These are phyloP conservation scores for Neurospora sublineolata DNA, from an alignment of 495 filamentous ascomycete species.

Conservation along the genomic window DNA sequence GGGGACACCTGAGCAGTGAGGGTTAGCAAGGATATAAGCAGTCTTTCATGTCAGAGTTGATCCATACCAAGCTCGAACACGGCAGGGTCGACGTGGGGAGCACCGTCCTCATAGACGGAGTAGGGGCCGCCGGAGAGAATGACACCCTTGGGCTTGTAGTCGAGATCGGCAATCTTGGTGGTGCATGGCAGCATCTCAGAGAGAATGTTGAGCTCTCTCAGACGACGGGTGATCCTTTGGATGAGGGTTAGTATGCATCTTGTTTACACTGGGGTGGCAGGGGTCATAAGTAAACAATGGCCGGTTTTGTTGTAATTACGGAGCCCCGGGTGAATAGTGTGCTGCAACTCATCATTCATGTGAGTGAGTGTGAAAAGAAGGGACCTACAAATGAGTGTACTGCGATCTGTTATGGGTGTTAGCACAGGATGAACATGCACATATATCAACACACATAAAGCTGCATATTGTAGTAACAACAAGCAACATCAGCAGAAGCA, in stretches of 20 bases:
- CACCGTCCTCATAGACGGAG: slow-evolving; percentile 21
- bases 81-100: slow-evolving; percentile 52
- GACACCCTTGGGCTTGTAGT: slow-evolving; percentile 72
- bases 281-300: neutral
- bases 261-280: neutral
- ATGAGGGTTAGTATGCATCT: neutral
- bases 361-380: neutral
- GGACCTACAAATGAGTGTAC: neutral
- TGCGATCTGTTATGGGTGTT: neutral
- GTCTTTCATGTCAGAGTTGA: slow-evolving; percentile 27
- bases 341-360: neutral
- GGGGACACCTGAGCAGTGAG: slow-evolving; percentile 10
- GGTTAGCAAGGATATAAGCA: neutral
- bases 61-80: slow-evolving; percentile 64
- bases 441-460: neutral
- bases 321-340: neutral
- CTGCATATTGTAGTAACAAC: neutral
- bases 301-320: neutral
- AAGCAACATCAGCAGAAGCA: neutral
- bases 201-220: slow-evolving; percentile 75
- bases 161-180: slow-evolving; percentile 65
- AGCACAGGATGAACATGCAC: neutral
- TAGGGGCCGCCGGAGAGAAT: slow-evolving; percentile 54
- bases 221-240: slow-evolving; percentile 50
- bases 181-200: slow-evolving; percentile 91